Base-by-base conservation (phyloP, 371 early-diverging fungal species). In the Funneliformis caledonium region DNA sequence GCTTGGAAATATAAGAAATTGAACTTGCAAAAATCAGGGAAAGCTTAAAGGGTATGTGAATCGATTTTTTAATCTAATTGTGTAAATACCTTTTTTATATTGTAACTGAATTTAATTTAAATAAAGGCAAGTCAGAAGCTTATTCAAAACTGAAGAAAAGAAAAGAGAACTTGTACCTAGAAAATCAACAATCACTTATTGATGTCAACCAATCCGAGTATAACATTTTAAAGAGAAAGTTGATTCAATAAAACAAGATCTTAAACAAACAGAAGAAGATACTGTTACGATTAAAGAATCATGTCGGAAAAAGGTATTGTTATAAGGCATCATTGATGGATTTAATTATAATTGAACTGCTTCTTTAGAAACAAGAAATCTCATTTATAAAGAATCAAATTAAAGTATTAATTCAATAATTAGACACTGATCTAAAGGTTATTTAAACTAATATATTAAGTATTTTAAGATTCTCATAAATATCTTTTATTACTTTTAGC, bases 81-180 rank as follows among this genome's bases (percentile, higher is more conserved):
- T 12, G 37, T n/a, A 5, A 42, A 31, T 47, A 33, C 19, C 72
- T 60, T 50, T 33, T 42, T 45, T 45, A 16, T 8, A 22, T 14
- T 59, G 9, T 37, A 69, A 19, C 12, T 43, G 33, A 2, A 33
- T 52, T 56, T 37, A 76, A 14, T 48, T 37, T 72, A 45, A 43
- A 22, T 11, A 14, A 67, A 88, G 89, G 93, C 42, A 95, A 96
- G 83, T 96, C 97, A 0, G 94, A 94, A 37, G 87, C 83, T 11
- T 93, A 90, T 83, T 84, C 52, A 86, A 94, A 76, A 93, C 96
- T 31, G 94, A 94, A 82, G 88, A 87, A 31, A 92, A 94, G 78
- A 92, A 96, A 82, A 90, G 88, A 56, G 90, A 93, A 75, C 86
- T 96, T n/a, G 94, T 92, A 16, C 97, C 97, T 14, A 95, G 95